These are phyloP conservation scores for Yamadazyma sp. DNA, from an alignment of 1,139 yeast genomes.

Conservation along the genomic window DNA sequence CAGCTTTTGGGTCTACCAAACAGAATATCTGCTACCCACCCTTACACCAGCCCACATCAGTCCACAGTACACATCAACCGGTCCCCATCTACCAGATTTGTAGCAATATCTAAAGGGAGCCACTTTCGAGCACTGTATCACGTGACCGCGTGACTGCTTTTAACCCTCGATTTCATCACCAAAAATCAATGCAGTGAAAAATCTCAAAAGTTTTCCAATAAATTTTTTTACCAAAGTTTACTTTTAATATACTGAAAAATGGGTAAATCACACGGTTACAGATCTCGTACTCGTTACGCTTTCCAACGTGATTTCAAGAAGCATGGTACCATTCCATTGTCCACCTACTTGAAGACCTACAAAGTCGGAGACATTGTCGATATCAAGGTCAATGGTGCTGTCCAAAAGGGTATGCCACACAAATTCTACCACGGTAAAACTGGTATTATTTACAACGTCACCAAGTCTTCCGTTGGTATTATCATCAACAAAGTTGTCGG, in stretches of 20 bases:
- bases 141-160: conserved; percentile 11
- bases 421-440: conserved; percentile 99
- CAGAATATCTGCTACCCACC: too few species aligned
- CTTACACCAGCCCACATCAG: too few species aligned
- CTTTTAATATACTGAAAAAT: conserved; percentile 8
- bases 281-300: conserved; percentile 99
- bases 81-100: too few species aligned
- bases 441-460: conserved; percentile 97
- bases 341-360: conserved; percentile 97
- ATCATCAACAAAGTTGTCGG: conserved; percentile 98
- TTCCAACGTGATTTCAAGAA: conserved; percentile 99
- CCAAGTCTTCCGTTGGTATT: conserved; percentile 98
- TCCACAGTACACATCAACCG: too few species aligned
- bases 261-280: conserved; percentile 78
- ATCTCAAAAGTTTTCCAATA: conserved; percentile 6
- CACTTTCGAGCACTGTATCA: too few species aligned
- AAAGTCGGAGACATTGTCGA: conserved; percentile 99
- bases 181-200: conserved; percentile 1
- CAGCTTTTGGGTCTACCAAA: too few species aligned
- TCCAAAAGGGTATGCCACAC: conserved; percentile 99
- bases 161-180: conserved; percentile 4
- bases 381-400: conserved; percentile 98
- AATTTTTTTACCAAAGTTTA: conserved; percentile 7
- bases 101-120: too few species aligned
- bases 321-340: conserved; percentile 93